Evolutionary conservation across 306 rosid genomes (phyloP), one percentile per base, ranked within the genome.

Genomic region (Myrica gale): DNA sequence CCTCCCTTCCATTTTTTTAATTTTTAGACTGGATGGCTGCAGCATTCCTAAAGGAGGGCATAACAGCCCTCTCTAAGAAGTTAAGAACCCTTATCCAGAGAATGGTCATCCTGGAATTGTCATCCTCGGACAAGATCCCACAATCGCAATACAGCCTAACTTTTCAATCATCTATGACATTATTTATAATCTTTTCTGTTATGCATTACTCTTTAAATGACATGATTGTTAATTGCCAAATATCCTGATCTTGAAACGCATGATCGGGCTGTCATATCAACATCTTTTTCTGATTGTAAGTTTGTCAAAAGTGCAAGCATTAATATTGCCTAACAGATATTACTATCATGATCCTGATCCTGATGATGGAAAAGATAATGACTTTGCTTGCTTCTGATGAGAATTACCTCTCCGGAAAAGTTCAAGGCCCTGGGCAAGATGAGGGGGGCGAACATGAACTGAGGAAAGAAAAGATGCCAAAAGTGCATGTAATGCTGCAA

Each of bases 361-460:
- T 7, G 5, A 43, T 23, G 21, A 75, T 72, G 68, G 66, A 44
- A 20, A 46, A 71, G 74, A 72, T 73, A 11, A 51, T 67, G 62
- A 45, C 68, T 53, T 62, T 26, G 58, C 74, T 55, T 53, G 72
- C 39, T 51, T 65, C 51, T 52, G 43, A 53, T 71, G 51, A 76
- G 60, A 82, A 62, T 80, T 88, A 95, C 98, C 98, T 87, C 80
- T 85, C 10, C 81, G 84, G 72, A 92, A 90, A 79, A 95, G 93
- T 83, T 88, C 96, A 63, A 95, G 91, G 80, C 98, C 97, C 88
- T 85, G 90, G 65, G 91, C 79, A 71, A 95, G 80, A 87, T 83
- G 82, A 54, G 91, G 89, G 58, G 97, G 84, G 39, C 85, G 86
- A 6, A 69, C 75, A 73, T 21, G 86, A 50, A 82, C 82, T 68